Percentiles rank a stretch among this genome's conserved stretches.
phyloP scores from a whole-genome alignment of 2,329 filamentous ascomycete species.

The Aspergillus neotritici region DNA sequence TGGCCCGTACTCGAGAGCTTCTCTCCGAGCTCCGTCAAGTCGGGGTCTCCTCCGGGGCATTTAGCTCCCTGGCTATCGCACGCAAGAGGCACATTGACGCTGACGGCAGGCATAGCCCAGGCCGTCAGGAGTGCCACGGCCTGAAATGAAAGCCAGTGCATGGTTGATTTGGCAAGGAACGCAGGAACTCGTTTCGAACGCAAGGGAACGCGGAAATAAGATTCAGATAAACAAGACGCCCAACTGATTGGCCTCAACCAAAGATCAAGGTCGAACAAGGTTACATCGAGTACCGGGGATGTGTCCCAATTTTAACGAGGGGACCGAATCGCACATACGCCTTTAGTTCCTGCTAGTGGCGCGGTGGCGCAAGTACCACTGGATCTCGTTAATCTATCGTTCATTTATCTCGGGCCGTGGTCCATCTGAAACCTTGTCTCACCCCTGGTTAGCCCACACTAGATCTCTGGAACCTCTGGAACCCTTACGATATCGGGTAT shows the following conservation, averaged over 20 bases:
- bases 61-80: constrained; percentile 1
- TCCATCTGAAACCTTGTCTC: background rate
- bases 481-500: background rate
- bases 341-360: background rate
- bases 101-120: constrained; percentile 17
- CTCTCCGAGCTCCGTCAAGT: constrained; percentile 14
- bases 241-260: background rate
- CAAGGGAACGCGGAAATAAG: background rate
- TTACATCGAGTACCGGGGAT: background rate
- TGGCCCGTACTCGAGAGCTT: constrained; percentile 37
- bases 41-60: constrained; percentile 11
- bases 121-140: constrained; percentile 21
- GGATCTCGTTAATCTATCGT: background rate
- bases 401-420: background rate
- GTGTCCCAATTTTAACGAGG: background rate
- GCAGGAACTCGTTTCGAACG: too few species aligned
- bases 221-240: background rate
- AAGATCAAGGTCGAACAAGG: background rate
- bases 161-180: background rate
- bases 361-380: background rate
- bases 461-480: too few species aligned
- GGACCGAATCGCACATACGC: background rate
- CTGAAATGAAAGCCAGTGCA: background rate
- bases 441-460: background rate
- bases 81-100: constrained; percentile 3